Evolutionary conservation across 306 rosid species (phyloP).

Genomic region (cucumber (Cucumis sativus)): Cucumber_9930_V3 NC_026656.2:1584501-1585000

Average conservation of each 20-base stretch:
- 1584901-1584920: conserved; percentile 96
- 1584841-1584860: conserved; percentile 91
- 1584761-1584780: conserved; percentile 33
- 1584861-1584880: conserved; percentile 86
- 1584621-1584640: conserved; percentile 50
- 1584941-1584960: background rate
- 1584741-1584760: background rate
- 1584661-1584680: conserved; percentile 79
- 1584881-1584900: conserved; percentile 83
- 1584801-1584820: conserved; percentile 90
- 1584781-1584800: conserved; percentile 95
- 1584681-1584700: conserved; percentile 60
- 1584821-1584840: conserved; percentile 95
- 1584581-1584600: conserved; percentile 51
- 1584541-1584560: background rate
- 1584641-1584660: conserved; percentile 82
- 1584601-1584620: conserved; percentile 88
- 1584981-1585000: background rate
- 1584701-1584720: conserved; percentile 6
- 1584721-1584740: background rate
- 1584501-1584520: background rate
- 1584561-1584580: background rate
- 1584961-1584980: conserved; percentile 4
- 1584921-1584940: conserved; percentile 13
- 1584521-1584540: background rate